Evolutionary conservation across 169 alveolate species (phyloP).

Genomic region (Cryptosporidium xiaoi): DNA sequence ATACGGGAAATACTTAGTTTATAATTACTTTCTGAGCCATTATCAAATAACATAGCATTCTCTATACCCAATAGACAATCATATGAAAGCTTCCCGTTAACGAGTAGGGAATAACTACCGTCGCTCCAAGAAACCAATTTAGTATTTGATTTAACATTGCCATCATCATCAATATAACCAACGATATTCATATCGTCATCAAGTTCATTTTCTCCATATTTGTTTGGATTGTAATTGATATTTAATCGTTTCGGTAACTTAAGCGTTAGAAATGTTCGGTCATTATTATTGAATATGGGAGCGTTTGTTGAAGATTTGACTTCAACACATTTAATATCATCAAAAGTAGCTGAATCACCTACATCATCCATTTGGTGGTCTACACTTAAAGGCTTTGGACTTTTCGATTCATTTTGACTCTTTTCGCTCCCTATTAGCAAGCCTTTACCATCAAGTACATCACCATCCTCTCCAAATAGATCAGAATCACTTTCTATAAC

Average conservation of each 20-base stretch:
- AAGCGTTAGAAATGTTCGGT: conserved; percentile 18
- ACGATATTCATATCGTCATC: conserved; percentile 2
- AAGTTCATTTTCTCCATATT: neutral
- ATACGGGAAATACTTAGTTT: conserved; percentile 3
- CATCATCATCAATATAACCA: conserved; percentile 31
- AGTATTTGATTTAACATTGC: conserved; percentile 23
- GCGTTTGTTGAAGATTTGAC: neutral
- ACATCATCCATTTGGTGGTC: too few species aligned
- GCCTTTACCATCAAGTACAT: neutral
- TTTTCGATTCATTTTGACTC: too few species aligned
- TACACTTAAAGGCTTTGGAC: too few species aligned
- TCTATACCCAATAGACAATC: conserved; percentile 57
- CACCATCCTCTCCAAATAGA: conserved; percentile 54
- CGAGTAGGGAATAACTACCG: conserved; percentile 28
- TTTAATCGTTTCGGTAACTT: conserved; percentile 62
- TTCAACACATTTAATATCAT: conserved; percentile 6
- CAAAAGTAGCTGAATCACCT: neutral
- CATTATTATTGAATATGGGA: conserved; percentile 10
- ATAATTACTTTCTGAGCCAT: conserved; percentile 21
- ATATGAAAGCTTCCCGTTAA: conserved; percentile 15
- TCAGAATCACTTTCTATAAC: conserved; percentile 50
- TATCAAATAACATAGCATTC: conserved; percentile 49
- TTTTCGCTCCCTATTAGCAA: too few species aligned
- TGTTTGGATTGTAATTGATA: neutral
- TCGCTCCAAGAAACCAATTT: conserved; percentile 68